phyloP scores from a whole-genome alignment of 1,139 yeast species.

The Yamadazyma buinensis region DNA sequence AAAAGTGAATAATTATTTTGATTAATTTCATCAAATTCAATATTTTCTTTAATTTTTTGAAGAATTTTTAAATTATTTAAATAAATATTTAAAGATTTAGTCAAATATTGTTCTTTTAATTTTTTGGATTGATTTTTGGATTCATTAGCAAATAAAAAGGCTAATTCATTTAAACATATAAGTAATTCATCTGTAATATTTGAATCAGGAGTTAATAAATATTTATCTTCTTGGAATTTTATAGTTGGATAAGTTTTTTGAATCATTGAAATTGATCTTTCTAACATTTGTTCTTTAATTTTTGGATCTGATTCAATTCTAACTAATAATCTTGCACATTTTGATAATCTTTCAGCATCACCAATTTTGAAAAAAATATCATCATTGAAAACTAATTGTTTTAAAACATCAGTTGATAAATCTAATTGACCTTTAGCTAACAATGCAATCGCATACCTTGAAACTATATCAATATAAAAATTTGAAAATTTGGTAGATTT shows the following conservation, averaged over 20 bases:
- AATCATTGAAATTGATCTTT: constrained; percentile 42
- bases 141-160: constrained; percentile 27
- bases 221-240: constrained; percentile 20
- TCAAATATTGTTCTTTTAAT: constrained; percentile 17
- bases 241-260: constrained; percentile 25
- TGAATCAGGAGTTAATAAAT: constrained; percentile 24
- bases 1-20: constrained; percentile 38
- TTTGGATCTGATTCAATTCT: constrained; percentile 22
- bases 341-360: constrained; percentile 43
- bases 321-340: constrained; percentile 37
- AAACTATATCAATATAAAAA: constrained; percentile 43
- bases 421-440: constrained; percentile 40
- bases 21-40: constrained; percentile 17
- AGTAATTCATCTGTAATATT: constrained; percentile 39
- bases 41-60: constrained; percentile 17
- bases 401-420: constrained; percentile 27
- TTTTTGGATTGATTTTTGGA: constrained; percentile 8
- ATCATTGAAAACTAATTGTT: constrained; percentile 33
- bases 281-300: constrained; percentile 32
- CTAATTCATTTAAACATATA: constrained; percentile 31
- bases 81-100: constrained; percentile 33
- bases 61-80: constrained; percentile 33
- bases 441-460: constrained; percentile 40
- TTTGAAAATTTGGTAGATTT: constrained; percentile 36
- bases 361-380: constrained; percentile 38